Base-by-base conservation (phyloP, 305 asterid species). In the Vinca major region DNA sequence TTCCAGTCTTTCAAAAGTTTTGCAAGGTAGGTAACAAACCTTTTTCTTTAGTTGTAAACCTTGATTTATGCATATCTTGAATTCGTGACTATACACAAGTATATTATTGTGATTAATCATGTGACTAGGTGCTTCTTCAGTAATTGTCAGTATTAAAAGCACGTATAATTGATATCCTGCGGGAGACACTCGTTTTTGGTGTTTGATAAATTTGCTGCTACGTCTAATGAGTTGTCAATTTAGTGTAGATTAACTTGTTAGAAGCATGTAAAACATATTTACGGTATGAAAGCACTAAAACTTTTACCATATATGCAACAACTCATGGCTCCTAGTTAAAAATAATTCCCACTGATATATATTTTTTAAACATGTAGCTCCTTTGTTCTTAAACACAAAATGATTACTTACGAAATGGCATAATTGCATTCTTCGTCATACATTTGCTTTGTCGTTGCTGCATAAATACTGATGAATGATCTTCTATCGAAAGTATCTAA, bases 1-100 rank as follows among this genome's bases (percentile, higher is more conserved):
- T 89, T 74, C 84, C 89, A 33, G 75, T 82, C 69, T 93, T 93
- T 86, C 72, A 71, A 79, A 89, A 78, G 86, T 84, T 82, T 68
- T 94, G 99, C 84, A 89, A 85, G 99, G 97, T 26, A 26, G 33
- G 33, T 89, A 73, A 63, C 52, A 47, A 49, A n/a, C n/a, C 13
- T 0, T 19, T 12, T 21, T 51, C 9, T 41, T 6, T 8, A 6
- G 47, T 8, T 26, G 33, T 26, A 26, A 26, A 26, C 33, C 33
- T 0, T 26, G 33, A 26, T 26, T 26, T 26, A 26, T 26, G 33
- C 33, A 26, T 26, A 26, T 26, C 33, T 26, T 26, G 33, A 26
- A 4, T 43, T 60, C 68, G 17, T 26, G 7, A 11, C 17, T 49
- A n/a, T 33, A 6, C 48, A 13, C 48, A 65, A 12, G 41, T 47